phyloP scores from a whole-genome alignment of 495 filamentous ascomycete species.

The Aspergillus bertholletiae region DNA sequence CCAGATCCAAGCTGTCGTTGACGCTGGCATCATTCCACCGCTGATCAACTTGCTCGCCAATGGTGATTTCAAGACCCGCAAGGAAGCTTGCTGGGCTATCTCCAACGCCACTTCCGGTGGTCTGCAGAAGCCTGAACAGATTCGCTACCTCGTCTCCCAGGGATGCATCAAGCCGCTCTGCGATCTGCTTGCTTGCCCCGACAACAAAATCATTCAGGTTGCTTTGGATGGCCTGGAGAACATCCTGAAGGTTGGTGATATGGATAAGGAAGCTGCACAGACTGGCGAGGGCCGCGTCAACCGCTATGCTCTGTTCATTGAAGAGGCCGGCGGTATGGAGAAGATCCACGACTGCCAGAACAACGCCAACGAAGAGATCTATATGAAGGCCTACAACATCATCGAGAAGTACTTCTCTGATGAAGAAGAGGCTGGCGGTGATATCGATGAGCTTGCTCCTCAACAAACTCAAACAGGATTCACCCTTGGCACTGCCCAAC shows the following conservation, averaged over 20 bases:
- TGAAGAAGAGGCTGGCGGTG: constrained; percentile 83
- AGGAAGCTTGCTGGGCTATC: constrained; percentile 99
- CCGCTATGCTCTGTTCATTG: constrained; percentile 95
- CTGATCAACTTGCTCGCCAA: constrained; percentile 93
- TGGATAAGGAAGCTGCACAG: constrained; percentile 85
- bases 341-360: constrained; percentile 99
- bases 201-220: constrained; percentile 99
- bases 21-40: constrained; percentile 94
- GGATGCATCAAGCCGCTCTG: constrained; percentile 98
- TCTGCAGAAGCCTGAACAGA: constrained; percentile 98
- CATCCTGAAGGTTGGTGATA: constrained; percentile 97
- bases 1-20: constrained; percentile 96
- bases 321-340: constrained; percentile 98
- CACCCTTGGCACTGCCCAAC: constrained; percentile 74
- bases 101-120: constrained; percentile 98
- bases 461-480: constrained; percentile 71
- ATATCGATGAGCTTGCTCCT: constrained; percentile 66
- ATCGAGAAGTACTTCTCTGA: constrained; percentile 99
- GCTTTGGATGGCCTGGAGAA: constrained; percentile 98
- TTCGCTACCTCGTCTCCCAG: constrained; percentile 85
- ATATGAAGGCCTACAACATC: constrained; percentile 99
- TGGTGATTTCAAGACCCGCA: constrained; percentile 98
- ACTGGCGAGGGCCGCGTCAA: constrained; percentile 76
- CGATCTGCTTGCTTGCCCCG: constrained; percentile 92
- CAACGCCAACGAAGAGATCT: constrained; percentile 99